Conservation (phyloP, 1,139 yeast species). For the Casaregolazyma lundiana region DNA sequence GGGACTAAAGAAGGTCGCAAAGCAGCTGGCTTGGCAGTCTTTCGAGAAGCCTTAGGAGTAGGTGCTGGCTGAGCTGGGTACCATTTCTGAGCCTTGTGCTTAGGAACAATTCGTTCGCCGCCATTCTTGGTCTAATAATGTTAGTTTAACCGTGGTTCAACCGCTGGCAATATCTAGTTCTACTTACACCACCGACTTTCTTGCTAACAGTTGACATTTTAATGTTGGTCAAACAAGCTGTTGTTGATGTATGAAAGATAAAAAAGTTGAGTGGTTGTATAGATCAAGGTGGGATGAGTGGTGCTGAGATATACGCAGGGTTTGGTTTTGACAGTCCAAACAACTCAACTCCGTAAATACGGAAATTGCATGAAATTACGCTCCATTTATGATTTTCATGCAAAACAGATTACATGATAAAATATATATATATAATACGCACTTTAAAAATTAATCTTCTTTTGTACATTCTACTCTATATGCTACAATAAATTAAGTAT, state of each 20-base stretch:
- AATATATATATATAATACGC: neutral
- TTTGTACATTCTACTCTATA: neutral
- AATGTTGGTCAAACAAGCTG: constrained; percentile 13
- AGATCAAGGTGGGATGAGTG: constrained; percentile 8
- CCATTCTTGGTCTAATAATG: constrained; percentile 32
- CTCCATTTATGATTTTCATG: neutral
- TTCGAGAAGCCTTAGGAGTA: constrained; percentile 58
- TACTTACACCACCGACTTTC: constrained; percentile 37
- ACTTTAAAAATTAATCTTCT: neutral
- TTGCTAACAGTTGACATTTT: constrained; percentile 35
- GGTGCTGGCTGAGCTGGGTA: constrained; percentile 93
- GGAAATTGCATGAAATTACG: neutral
- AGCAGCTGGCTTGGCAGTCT: constrained; percentile 91
- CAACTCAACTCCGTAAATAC: neutral
- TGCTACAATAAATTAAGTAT: constrained; percentile 1
- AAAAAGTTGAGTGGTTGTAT: constrained; percentile 10
- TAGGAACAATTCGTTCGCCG: constrained; percentile 30
- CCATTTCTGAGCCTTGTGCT: constrained; percentile 70
- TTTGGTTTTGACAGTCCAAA: constrained; percentile 4
- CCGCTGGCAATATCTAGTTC: neutral
- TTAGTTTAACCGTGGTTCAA: constrained; percentile 8
- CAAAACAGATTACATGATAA: neutral
- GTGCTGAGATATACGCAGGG: constrained; percentile 8
- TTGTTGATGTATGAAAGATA: constrained; percentile 12
- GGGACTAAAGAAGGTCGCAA: constrained; percentile 96